Evolutionary conservation across 768 basidiomycete genomes (phyloP), one percentile per base, ranked within the genome.

Genomic region (Lyophyllum decastes): DNA sequence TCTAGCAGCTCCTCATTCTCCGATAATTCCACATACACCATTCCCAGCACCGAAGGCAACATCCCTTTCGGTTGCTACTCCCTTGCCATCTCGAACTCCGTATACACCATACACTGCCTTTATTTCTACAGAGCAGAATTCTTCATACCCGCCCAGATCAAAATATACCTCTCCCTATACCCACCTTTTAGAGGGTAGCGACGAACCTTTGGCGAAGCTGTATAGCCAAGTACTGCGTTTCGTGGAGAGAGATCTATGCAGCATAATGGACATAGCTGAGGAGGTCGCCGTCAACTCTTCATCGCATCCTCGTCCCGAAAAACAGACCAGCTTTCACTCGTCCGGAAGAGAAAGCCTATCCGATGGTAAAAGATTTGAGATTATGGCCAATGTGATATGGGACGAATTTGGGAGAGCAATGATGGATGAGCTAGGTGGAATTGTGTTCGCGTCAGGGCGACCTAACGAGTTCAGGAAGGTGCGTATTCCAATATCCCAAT

Each of bases 381-480:
- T 98, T 52, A 83, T 98, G 78, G 85, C 89, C 0, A 89, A 92
- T 64, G 90, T 96, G 9, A 77, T 98, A 4, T 96, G 94, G 91
- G 87, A 87, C 10, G 94, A 95, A 72, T 72, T 96, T 19, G 90
- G 87, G 1, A 76, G 79, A 41, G 82, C 91, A 0, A 84, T 99
- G 48, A 88, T 92, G 80, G 86, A 89, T 58, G 93, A 96, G 67
- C 74, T 98, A 43, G 95, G 96, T 0, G 74, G 73, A 21, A 73
- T 86, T 8, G 83, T 98, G 1, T 99, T 98, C 70, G 87, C 95
- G n/a, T 90, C 89, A 2, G 97, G 97, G 14, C 83, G 89, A 54
- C 94, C 97, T 11, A 86, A 89, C 51, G 92, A 95, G 54, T 93
- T 98, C 70, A 85, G 92, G 52, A 89, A 87, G 78, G 95, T 95